Evolutionary conservation across 495 filamentous ascomycete genomes (phyloP).

Genomic region (Tricharina praecox): DNA sequence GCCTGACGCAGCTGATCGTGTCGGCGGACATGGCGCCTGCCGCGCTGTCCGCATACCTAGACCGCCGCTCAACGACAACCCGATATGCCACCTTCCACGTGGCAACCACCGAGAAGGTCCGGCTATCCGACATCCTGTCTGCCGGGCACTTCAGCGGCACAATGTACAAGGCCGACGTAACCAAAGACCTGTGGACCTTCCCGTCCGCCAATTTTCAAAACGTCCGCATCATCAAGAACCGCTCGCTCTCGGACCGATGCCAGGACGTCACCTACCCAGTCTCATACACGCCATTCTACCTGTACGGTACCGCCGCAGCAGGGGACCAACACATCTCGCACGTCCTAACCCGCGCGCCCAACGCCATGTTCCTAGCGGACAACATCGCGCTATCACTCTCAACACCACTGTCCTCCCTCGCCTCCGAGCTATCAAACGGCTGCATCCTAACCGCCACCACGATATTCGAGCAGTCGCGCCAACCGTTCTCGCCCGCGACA

Average conservation of each 20-base stretch:
- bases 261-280: constrained; percentile 26
- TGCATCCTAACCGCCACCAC: background rate
- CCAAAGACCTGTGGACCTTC: background rate
- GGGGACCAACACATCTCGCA: constrained; percentile 28
- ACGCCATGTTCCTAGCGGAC: background rate
- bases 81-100: background rate
- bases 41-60: background rate
- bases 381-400: background rate
- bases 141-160: background rate
- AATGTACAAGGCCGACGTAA: background rate
- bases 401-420: background rate
- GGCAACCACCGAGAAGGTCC: background rate
- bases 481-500: background rate
- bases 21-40: constrained; percentile 15
- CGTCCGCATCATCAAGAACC: constrained; percentile 22
- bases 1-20: constrained; percentile 28
- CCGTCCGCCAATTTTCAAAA: background rate
- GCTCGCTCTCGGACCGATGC: constrained; percentile 7
- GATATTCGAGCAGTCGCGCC: background rate
- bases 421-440: background rate
- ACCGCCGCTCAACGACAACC: background rate
- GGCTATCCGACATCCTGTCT: background rate
- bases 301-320: constrained; percentile 28
- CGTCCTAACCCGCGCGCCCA: constrained; percentile 28
- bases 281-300: constrained; percentile 31